These are phyloP conservation scores for Alternaria viburni DNA, from an alignment of 2,329 filamentous ascomycete genomes.

Conservation along the genomic window DNA sequence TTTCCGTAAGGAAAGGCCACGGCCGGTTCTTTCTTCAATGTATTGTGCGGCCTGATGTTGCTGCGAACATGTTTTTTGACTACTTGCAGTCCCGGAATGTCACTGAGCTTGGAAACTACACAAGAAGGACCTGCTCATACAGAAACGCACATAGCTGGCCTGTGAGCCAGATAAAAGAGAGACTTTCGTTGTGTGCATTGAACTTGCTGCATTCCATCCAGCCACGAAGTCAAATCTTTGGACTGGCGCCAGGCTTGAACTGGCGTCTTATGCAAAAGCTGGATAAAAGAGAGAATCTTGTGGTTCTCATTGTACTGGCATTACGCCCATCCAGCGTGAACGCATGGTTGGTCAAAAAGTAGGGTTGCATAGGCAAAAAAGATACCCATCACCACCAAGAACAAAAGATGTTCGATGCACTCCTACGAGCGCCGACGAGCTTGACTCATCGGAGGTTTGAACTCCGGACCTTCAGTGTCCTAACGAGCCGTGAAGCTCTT, in stretches of 20 bases:
- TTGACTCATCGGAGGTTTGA: constrained; percentile 1
- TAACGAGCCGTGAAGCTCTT: constrained; percentile 13
- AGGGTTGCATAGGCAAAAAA: not conserved
- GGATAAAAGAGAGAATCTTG: not conserved
- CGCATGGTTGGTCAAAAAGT: not conserved
- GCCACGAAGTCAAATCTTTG: not conserved
- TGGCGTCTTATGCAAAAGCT: not conserved
- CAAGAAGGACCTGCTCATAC: not conserved
- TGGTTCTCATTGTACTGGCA: not conserved
- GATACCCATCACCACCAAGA: not conserved
- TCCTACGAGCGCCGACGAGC: not conserved
- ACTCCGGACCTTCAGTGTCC: not conserved
- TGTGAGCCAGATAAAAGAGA: not conserved
- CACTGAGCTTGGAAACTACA: not conserved
- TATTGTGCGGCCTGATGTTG: not conserved
- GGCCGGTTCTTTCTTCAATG: not conserved
- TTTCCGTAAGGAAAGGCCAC: not conserved
- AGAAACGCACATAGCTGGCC: not conserved
- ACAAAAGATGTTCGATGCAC: not conserved
- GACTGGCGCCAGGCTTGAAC: not conserved
- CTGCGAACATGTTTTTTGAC: not conserved
- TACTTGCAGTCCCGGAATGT: fast-evolving
- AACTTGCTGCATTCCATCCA: not conserved
- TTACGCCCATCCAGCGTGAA: fast-evolving
- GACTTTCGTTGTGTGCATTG: not conserved